Evolutionary conservation across 2,329 filamentous ascomycete species (phyloP).

Genomic region (Colletotrichum sp.): DNA sequence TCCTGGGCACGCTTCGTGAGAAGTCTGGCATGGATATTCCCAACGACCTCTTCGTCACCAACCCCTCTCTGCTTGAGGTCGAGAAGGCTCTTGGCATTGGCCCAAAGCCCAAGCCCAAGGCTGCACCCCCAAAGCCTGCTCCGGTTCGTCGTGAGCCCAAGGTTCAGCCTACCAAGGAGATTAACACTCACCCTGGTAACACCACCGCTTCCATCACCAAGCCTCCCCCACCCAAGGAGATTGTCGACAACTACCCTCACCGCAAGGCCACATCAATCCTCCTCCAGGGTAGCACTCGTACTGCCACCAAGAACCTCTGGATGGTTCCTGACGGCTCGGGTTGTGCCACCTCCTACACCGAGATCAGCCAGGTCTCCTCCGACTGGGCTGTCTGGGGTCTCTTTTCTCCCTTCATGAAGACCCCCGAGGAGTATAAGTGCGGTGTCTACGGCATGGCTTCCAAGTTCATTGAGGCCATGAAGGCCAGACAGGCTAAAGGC

Average conservation of each 20-base stretch:
- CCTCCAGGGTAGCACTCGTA: slow-evolving; percentile 53
- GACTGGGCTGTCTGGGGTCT: slow-evolving; percentile 56
- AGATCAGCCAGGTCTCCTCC: slow-evolving; percentile 56
- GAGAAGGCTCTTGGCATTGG: slow-evolving; percentile 65
- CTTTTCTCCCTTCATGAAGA: slow-evolving; percentile 70
- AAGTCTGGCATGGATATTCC: slow-evolving; percentile 60
- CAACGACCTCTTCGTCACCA: slow-evolving; percentile 64
- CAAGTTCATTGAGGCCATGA: slow-evolving; percentile 62
- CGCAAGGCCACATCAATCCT: slow-evolving; percentile 54
- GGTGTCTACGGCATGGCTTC: slow-evolving; percentile 61
- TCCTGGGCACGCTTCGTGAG: slow-evolving; percentile 59
- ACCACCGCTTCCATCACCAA: slow-evolving; percentile 56
- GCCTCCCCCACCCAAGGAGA: slow-evolving; percentile 38
- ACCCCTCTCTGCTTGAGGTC: slow-evolving; percentile 68
- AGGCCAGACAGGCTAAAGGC: slow-evolving; percentile 70
- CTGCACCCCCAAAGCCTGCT: slow-evolving; percentile 29
- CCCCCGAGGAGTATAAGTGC: slow-evolving; percentile 60
- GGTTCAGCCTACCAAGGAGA: slow-evolving; percentile 27
- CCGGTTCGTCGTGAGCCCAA: slow-evolving; percentile 17
- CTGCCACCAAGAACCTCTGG: slow-evolving; percentile 52
- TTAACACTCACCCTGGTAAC: slow-evolving; percentile 33
- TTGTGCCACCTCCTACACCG: slow-evolving; percentile 71
- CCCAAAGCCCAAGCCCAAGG: slow-evolving; percentile 41
- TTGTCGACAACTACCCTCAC: slow-evolving; percentile 50
- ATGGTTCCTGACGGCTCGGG: slow-evolving; percentile 62